Base-by-base conservation (phyloP, 192 early-diverging fungal genomes). In the Mortierella alpina region DNA sequence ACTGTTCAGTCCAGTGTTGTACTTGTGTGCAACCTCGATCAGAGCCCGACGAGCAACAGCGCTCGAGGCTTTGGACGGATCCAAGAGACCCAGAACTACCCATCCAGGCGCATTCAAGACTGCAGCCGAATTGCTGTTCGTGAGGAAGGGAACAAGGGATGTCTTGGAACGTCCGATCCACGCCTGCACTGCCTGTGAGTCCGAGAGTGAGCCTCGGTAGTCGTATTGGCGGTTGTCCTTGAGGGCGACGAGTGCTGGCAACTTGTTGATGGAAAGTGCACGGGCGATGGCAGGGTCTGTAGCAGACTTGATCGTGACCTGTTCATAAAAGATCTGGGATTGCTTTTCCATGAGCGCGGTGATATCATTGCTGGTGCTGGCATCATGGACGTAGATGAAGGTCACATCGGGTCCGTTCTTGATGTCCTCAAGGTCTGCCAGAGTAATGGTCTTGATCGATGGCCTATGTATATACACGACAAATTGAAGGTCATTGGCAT, bases 101-200 rank as follows among this genome's bases (percentile, higher is more conserved):
- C 89, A 82, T 55, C 88, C 86, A 20, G 90, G 82, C 56, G 90
- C 85, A 42, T 90, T 86, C 71, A 96, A 85, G 71, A 95, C 86
- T 3, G 87, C 84, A 45, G 92, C 89, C 15, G 92, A 85, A 67
- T 95, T 95, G 39, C 85, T 84, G 60, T 87, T 84, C n/a, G 83
- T 85, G 17, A 96, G 70, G 44, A 87, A 78, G 2, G 92, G 84
- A 12, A 94, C 87, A 31, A 93, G 70, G 14, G 93, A 90, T 66
- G 88, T 86, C 54, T 91, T 90, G 77, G 93, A 88, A 45, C 72
- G 82, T 17, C 88, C 82, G 60, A 94, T 89, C 90, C 90, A 94
- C 59, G 84, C 79, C 60, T 85, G 84, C 15, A 91, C 63, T 20
- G 73, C 46, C 49, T 83, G 80, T n/a, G 68, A 66, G 70, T 88